Evolutionary conservation across 2,329 filamentous ascomycete genomes (phyloP).

Genomic region (Raffaelea ambrosiae): DNA sequence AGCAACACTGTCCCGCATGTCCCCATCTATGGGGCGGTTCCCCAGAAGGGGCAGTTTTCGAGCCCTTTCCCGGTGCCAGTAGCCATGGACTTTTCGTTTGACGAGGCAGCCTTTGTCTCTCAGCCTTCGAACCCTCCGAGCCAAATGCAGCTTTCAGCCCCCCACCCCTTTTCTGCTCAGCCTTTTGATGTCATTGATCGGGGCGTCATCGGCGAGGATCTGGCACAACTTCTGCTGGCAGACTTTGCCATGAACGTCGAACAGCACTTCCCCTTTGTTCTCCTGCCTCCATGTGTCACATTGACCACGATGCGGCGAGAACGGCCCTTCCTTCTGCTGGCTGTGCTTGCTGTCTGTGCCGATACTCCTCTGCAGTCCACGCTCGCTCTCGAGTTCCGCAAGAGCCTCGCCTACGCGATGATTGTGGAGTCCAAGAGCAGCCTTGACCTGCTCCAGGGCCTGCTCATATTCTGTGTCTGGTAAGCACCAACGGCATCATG

Average conservation of each 20-base stretch:
- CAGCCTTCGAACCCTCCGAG: background rate
- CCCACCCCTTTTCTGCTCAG: background rate
- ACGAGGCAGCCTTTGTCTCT: background rate
- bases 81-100: slow-evolving; percentile 1
- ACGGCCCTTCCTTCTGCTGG: slow-evolving; percentile 14
- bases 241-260: slow-evolving; percentile 4
- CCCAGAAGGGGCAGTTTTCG: too few species aligned
- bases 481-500: slow-evolving; percentile 1
- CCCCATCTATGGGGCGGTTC: too few species aligned
- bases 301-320: slow-evolving; percentile 12
- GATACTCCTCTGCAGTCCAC: slow-evolving; percentile 9
- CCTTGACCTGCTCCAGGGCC: slow-evolving; percentile 15
- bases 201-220: slow-evolving; percentile 9
- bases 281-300: slow-evolving; percentile 7
- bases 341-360: slow-evolving; percentile 8
- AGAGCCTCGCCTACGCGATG: slow-evolving; percentile 11
- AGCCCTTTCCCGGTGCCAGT: background rate
- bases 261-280: slow-evolving; percentile 13
- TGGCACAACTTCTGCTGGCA: slow-evolving; percentile 5
- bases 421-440: slow-evolving; percentile 13
- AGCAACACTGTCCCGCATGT: too few species aligned
- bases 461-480: slow-evolving; percentile 15
- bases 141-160: background rate
- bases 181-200: slow-evolving; percentile 9
- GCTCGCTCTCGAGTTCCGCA: slow-evolving; percentile 14